Conservation (phyloP, 192 early-diverging fungal species). For the Nowakowskiella sp. region DNA sequence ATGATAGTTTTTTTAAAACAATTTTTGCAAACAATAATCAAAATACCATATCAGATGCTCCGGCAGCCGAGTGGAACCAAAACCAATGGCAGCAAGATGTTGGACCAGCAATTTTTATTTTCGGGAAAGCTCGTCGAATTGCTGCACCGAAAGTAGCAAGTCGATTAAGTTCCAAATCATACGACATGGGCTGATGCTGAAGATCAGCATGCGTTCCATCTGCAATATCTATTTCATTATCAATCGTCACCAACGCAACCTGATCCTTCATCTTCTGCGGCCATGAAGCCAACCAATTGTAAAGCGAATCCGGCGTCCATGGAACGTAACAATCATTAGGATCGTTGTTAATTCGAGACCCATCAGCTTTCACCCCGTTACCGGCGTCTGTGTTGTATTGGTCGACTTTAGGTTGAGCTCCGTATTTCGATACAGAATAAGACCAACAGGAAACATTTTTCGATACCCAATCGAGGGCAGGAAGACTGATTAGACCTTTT, state of each 20-base stretch:
- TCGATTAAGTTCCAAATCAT: neutral
- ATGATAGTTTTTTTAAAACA: neutral
- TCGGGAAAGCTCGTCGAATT: neutral
- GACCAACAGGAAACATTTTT: neutral
- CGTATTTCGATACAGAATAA: neutral
- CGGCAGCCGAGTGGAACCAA: neutral
- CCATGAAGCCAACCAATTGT: neutral
- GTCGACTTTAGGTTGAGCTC: neutral
- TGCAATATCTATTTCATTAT: neutral
- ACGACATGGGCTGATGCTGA: neutral
- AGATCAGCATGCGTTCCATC: slow-evolving; percentile 1
- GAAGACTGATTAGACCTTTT: neutral
- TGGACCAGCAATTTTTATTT: neutral
- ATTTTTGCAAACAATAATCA: neutral
- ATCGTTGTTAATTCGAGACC: neutral
- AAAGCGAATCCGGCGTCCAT: neutral
- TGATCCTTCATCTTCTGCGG: neutral
- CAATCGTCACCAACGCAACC: neutral
- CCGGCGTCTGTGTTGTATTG: neutral
- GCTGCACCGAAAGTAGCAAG: neutral
- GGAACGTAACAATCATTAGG: neutral
- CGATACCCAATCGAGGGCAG: neutral
- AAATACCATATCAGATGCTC: neutral
- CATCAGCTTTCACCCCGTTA: neutral
- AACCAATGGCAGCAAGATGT: neutral